A percentile compares a stretch with the other conserved stretches of the same genome.
These are phyloP conservation scores for Cadophora malorum DNA, from an alignment of 2,329 filamentous ascomycete species.

Conservation along the genomic window DNA sequence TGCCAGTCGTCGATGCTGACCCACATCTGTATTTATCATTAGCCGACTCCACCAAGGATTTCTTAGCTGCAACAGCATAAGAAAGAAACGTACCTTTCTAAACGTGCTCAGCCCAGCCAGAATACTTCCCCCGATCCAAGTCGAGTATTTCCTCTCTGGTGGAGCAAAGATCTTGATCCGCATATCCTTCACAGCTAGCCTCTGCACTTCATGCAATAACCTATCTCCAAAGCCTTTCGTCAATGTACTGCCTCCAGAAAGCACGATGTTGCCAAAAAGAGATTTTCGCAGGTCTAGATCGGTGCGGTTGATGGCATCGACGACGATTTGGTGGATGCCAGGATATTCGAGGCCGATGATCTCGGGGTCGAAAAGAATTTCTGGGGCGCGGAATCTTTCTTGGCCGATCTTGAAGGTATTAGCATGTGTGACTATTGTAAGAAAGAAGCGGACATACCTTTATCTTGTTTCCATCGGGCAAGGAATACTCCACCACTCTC, in stretches of 20 bases:
- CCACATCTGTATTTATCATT: conserved; percentile 78
- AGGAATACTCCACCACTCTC: conserved; percentile 83
- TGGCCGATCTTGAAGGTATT: conserved; percentile 72
- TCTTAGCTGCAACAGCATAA: background rate
- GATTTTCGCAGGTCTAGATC: conserved; percentile 95
- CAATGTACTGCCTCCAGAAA: conserved; percentile 93
- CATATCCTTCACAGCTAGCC: conserved; percentile 97
- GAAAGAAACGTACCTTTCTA: conserved; percentile 75
- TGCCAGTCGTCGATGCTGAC: conserved; percentile 99
- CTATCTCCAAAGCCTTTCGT: conserved; percentile 97
- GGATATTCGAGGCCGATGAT: conserved; percentile 97
- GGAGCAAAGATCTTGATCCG: conserved; percentile 99
- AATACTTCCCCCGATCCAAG: conserved; percentile 98
- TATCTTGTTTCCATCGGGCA: conserved; percentile 93
- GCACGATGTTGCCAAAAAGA: conserved; percentile 94
- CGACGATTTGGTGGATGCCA: conserved; percentile 96
- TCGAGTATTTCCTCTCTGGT: conserved; percentile 97
- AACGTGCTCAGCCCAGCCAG: conserved; percentile 96
- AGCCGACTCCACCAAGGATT: background rate
- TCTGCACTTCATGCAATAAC: conserved; percentile 88
- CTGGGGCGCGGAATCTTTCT: conserved; percentile 93
- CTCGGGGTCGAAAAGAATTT: conserved; percentile 97
- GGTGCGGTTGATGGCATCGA: conserved; percentile 92
- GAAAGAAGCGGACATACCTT: conserved; percentile 62
- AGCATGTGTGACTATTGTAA: conserved; percentile 23